Conservation (phyloP, 768 basidiomycete species). For the Gelatoporia subvermispora region DNA sequence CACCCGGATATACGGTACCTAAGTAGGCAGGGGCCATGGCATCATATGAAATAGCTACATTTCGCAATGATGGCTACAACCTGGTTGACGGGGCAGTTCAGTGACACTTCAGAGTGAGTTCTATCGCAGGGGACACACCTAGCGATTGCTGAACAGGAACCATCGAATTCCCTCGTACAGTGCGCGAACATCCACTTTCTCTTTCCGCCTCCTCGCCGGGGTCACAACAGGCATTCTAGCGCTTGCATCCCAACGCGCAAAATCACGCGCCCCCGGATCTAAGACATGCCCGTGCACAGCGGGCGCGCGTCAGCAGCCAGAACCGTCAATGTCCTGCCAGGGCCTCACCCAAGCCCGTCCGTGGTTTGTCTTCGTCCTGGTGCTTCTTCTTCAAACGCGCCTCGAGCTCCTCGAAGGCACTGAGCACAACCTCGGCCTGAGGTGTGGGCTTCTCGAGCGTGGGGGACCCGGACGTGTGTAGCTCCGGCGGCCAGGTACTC, state of each 20-base stretch:
- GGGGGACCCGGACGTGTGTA: constrained; percentile 21
- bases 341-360: constrained; percentile 6
- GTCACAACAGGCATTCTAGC: too few species aligned
- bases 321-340: constrained; percentile 2
- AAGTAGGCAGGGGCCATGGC: too few species aligned
- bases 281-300: background rate
- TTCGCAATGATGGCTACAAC: too few species aligned
- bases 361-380: constrained; percentile 7
- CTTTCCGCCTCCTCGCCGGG: constrained; percentile 11
- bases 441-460: constrained; percentile 18
- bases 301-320: background rate
- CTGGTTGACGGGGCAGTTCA: too few species aligned
- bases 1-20: too few species aligned
- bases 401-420: constrained; percentile 74
- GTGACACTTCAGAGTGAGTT: too few species aligned
- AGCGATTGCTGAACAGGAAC: constrained; percentile 46
- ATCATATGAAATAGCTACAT: too few species aligned
- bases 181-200: constrained; percentile 14
- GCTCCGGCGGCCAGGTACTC: constrained; percentile 58
- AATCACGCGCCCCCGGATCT: constrained; percentile 1
- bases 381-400: constrained; percentile 46
- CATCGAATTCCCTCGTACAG: constrained; percentile 45
- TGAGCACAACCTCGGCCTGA: constrained; percentile 35
- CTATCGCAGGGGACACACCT: too few species aligned
- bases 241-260: constrained; percentile 4